Evolutionary conservation across 225 moss, liverwort and hornwort genomes (phyloP).

Genomic region (Physcomitrium patens): DNA sequence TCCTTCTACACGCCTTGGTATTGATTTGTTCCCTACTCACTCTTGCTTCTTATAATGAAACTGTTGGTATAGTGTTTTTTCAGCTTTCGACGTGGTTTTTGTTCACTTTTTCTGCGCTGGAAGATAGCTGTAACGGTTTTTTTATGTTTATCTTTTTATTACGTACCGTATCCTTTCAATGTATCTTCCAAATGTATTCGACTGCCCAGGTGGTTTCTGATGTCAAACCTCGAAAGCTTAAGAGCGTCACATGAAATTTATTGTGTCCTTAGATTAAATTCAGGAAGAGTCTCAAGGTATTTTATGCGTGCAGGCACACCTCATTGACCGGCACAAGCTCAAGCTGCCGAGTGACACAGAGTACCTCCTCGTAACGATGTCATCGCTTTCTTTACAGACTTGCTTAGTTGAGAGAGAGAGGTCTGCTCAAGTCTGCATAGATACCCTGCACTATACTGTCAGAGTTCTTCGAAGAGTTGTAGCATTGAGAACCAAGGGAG

Average conservation of each 20-base stretch:
- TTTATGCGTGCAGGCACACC: conserved; percentile 66
- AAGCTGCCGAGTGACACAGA: conserved; percentile 73
- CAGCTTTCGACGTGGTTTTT: neutral
- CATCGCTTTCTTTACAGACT: conserved; percentile 74
- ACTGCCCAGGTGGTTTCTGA: neutral
- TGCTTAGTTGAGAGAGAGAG: conserved; percentile 74
- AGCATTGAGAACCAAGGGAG: conserved; percentile 56
- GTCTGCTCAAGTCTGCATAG: conserved; percentile 58
- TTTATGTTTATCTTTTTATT: neutral
- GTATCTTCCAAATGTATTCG: neutral
- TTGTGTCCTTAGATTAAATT: neutral
- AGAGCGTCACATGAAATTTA: neutral
- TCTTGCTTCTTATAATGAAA: neutral
- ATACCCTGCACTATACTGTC: conserved; percentile 76
- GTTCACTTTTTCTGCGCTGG: conserved; percentile 7
- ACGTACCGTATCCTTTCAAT: neutral
- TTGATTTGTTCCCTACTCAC: conserved; percentile 17
- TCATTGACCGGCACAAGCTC: conserved; percentile 78
- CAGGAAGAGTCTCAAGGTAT: neutral
- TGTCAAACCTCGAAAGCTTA: conserved; percentile 2
- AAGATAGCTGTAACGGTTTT: neutral
- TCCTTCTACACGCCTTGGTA: conserved; percentile 89
- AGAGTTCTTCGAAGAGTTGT: conserved; percentile 77
- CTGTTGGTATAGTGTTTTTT: conserved; percentile 5
- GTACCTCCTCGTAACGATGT: conserved; percentile 66